Evolutionary conservation across 1,284 basidiomycete genomes (phyloP).

Genomic region (Cryptococcus deneoformans): DNA sequence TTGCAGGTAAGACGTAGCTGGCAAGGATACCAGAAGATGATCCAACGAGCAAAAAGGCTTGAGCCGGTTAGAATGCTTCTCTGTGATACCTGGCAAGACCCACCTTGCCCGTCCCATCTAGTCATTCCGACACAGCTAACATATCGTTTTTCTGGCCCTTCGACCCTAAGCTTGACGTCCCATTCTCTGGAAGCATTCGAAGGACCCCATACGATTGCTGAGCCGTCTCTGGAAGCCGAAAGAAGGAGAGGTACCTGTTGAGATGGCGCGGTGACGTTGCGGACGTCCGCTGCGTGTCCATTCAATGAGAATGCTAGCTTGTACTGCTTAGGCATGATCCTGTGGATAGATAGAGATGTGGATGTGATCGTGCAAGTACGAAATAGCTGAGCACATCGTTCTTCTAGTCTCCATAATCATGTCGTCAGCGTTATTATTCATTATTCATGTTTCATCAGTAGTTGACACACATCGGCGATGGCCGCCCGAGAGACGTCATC

Average conservation of each 20-base stretch:
- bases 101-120: conserved; percentile 37
- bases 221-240: conserved; percentile 85
- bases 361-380: no score
- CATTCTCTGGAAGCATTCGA: conserved; percentile 56
- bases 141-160: conserved; percentile 70
- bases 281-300: conserved; percentile 48
- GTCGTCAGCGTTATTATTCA: not conserved
- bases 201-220: conserved; percentile 78
- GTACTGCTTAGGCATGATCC: conserved; percentile 54
- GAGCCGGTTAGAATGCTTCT: not conserved
- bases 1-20: conserved; percentile 56
- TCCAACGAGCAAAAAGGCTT: conserved; percentile 79
- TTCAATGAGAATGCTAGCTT: conserved; percentile 74
- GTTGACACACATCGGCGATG: not conserved
- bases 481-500: not conserved
- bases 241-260: conserved; percentile 55
- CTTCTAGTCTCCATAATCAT: not conserved
- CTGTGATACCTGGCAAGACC: conserved; percentile 5
- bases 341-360: not conserved
- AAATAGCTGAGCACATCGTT: no score
- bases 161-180: conserved; percentile 73
- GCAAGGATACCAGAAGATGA: conserved; percentile 83
- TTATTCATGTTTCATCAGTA: no score
- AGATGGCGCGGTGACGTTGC: conserved; percentile 29
- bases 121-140: conserved; percentile 52